These are phyloP conservation scores for Plenodomus tracheiphilus DNA, from an alignment of 2,329 filamentous ascomycete species.

Conservation along the genomic window DNA sequence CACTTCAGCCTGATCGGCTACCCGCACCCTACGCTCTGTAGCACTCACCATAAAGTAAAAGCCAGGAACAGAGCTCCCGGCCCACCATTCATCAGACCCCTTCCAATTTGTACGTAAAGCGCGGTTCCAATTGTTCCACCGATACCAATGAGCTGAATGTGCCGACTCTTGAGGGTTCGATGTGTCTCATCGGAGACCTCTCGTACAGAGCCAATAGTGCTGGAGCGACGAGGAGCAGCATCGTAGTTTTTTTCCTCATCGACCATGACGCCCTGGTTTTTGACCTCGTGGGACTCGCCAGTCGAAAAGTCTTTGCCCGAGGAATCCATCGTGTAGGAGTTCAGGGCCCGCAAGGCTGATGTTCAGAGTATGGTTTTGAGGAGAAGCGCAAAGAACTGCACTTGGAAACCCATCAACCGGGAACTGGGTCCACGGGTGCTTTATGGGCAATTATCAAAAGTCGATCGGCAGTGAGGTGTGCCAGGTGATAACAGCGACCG, in stretches of 20 bases:
- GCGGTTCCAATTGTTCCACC: slow-evolving; percentile 54
- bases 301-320: slow-evolving; percentile 36
- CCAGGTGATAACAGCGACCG: slow-evolving; percentile 2
- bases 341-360: slow-evolving; percentile 2
- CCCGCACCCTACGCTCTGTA: background rate
- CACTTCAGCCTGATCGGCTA: background rate
- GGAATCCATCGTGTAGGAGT: slow-evolving; percentile 36
- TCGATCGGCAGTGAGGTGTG: slow-evolving; percentile 6
- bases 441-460: slow-evolving; percentile 7
- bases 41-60: slow-evolving; percentile 49
- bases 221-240: slow-evolving; percentile 27
- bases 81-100: slow-evolving; percentile 51
- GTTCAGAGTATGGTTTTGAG: slow-evolving; percentile 38
- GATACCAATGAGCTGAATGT: slow-evolving; percentile 53
- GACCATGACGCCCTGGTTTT: slow-evolving; percentile 12
- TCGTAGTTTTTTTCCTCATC: slow-evolving; percentile 35
- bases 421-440: slow-evolving; percentile 1
- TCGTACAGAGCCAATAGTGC: slow-evolving; percentile 31
- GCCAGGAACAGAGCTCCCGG: slow-evolving; percentile 52
- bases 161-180: slow-evolving; percentile 50
- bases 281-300: slow-evolving; percentile 17
- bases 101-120: slow-evolving; percentile 53
- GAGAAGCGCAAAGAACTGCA: slow-evolving; percentile 41
- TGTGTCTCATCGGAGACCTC: slow-evolving; percentile 46
- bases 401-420: slow-evolving; percentile 38